Evolutionary conservation across 495 filamentous ascomycete species (phyloP).

Genomic region (Annulohypoxylon nitens): DNA sequence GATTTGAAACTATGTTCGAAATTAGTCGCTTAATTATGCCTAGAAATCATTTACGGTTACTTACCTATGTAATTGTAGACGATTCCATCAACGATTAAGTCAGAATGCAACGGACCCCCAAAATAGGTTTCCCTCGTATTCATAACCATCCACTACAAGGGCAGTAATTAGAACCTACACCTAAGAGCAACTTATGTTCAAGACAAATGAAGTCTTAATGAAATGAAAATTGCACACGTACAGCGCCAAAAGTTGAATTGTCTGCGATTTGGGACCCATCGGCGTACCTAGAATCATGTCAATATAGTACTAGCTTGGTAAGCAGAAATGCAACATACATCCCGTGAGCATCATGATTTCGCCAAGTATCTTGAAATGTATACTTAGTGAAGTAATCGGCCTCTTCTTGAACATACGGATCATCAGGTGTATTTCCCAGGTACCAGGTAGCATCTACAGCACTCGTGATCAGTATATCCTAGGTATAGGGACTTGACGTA

Average conservation of each 20-base stretch:
- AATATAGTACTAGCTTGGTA: background rate
- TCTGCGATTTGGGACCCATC: slow-evolving; percentile 65
- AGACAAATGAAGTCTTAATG: background rate
- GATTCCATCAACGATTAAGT: slow-evolving; percentile 68
- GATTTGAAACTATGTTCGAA: slow-evolving; percentile 61
- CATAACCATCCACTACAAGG: slow-evolving; percentile 65
- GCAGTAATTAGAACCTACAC: background rate
- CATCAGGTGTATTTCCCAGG: slow-evolving; percentile 65
- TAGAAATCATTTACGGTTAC: slow-evolving; percentile 11
- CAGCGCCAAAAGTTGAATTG: slow-evolving; percentile 62
- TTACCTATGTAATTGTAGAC: slow-evolving; percentile 56
- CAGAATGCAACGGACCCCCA: slow-evolving; percentile 68
- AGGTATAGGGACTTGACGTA: slow-evolving; percentile 16
- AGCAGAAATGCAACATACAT: slow-evolving; percentile 49
- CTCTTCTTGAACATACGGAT: slow-evolving; percentile 64
- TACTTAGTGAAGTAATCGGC: slow-evolving; percentile 73
- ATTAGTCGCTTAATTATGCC: slow-evolving; percentile 20
- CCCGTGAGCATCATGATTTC: slow-evolving; percentile 66
- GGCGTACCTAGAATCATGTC: slow-evolving; percentile 52
- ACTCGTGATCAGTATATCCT: slow-evolving; percentile 33
- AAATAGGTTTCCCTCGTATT: slow-evolving; percentile 72
- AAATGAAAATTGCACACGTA: slow-evolving; percentile 23
- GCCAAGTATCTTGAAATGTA: slow-evolving; percentile 66
- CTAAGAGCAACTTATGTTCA: background rate
- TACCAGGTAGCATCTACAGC: slow-evolving; percentile 69